Percentiles rank a stretch among this genome's conserved stretches.
phyloP scores from a whole-genome alignment of 805 yeast genomes.

The Wickerhamiella parazyma region DNA sequence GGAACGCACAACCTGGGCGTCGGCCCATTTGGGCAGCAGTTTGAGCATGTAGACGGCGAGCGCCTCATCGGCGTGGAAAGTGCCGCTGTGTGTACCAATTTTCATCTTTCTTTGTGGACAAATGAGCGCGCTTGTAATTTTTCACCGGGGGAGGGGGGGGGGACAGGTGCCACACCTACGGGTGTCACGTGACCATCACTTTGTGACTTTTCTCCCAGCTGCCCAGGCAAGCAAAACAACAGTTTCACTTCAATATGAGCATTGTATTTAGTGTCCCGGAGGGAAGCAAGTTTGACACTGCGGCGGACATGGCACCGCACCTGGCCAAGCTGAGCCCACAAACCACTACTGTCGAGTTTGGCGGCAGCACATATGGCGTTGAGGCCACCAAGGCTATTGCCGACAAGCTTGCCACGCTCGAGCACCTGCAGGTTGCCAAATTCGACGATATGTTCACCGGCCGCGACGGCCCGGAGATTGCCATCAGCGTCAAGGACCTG shows the following conservation, averaged over 20 bases:
- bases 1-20: conserved; percentile 65
- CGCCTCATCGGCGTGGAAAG: conserved; percentile 95
- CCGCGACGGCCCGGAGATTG: conserved; percentile 87
- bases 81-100: conserved; percentile 68
- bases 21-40: conserved; percentile 50
- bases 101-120: conserved; percentile 25
- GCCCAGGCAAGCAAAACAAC: no score
- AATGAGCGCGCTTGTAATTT: neutral
- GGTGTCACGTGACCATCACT: neutral
- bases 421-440: conserved; percentile 45
- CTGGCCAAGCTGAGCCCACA: conserved; percentile 38
- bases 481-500: conserved; percentile 58
- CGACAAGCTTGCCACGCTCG: conserved; percentile 32
- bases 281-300: conserved; percentile 47
- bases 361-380: conserved; percentile 91
- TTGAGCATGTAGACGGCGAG: conserved; percentile 80
- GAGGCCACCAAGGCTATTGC: conserved; percentile 71
- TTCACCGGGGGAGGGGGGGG: no score
- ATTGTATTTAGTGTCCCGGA: conserved; percentile 7
- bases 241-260: no score
- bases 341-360: conserved; percentile 53
- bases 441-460: conserved; percentile 89
- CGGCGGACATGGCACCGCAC: conserved; percentile 59
- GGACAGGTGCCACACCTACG: no score
- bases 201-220: neutral